Evolutionary conservation across 768 basidiomycete species (phyloP), one percentile per base, ranked within the genome.

Genomic region (Porpolomopsis calyptriformis): DNA sequence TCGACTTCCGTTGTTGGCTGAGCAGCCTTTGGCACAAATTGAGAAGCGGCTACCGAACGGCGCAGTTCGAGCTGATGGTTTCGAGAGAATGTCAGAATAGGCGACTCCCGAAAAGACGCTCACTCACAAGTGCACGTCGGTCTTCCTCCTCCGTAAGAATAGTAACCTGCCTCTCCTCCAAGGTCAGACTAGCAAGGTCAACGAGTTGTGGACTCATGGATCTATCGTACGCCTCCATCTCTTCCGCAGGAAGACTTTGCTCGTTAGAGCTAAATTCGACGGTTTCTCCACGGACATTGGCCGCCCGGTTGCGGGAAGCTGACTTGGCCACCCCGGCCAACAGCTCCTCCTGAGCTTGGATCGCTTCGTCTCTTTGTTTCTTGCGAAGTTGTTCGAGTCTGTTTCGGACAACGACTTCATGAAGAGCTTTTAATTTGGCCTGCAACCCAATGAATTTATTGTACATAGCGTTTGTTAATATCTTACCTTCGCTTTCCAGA

Each of bases 351-450:
- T 96, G 91, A 0, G 92, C 91, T 54, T 87, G 86, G 40, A 93
- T 61, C 2, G 96, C 96, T 61, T 98, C 96, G 56, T 98, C 94
- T 48, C 96, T 77, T 64, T 99, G 96, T 43, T 84, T 78, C 62
- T 92, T 92, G 45, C 96, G 86, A 42, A 99, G 78, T 56, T 98
- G 92, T 57, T 98, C 96, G 11, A 99, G 70, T 35, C 96, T 78
- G 60, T 99, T 99, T 47, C 88, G 82, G 43, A 99, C 88, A 9
- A 98, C 93, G 23, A 98, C 85, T 68, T 98, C 92, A 57, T 99
- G 96, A 43, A 98, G 71, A 55, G 73, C 77, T 61, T 89, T 88
- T 33, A 99, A 73, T 58, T 93, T 96, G 5, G 91, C 85, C 91
- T 94, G 40, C 19, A 47, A 39, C 47, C 38, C 6, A 10, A 23